Percentiles rank a stretch among this genome's conserved stretches.
These are phyloP conservation scores for Corynespora cassiicola DNA, from an alignment of 2,329 filamentous ascomycete species.

Conservation along the genomic window DNA sequence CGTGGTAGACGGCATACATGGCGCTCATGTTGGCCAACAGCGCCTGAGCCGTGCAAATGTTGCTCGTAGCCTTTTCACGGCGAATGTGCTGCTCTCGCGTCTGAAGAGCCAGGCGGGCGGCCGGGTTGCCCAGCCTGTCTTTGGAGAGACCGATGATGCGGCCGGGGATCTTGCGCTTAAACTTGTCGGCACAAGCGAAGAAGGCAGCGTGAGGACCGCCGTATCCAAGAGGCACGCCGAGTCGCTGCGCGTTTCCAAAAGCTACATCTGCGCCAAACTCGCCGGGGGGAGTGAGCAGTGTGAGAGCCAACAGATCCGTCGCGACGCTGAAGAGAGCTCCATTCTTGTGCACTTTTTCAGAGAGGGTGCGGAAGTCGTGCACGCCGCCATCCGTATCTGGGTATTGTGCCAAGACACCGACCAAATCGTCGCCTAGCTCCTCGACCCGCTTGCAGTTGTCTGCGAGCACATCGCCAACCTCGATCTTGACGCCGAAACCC, in stretches of 20 bases:
- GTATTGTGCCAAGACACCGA: slow-evolving; percentile 94
- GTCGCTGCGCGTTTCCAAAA: slow-evolving; percentile 89
- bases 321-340: slow-evolving; percentile 84
- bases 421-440: slow-evolving; percentile 77
- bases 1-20: slow-evolving; percentile 94
- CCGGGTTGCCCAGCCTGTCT: slow-evolving; percentile 81
- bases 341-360: slow-evolving; percentile 77
- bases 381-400: slow-evolving; percentile 87
- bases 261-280: slow-evolving; percentile 96
- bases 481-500: slow-evolving; percentile 86
- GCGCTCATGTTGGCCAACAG: slow-evolving; percentile 94
- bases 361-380: slow-evolving; percentile 74
- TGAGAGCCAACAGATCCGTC: slow-evolving; percentile 87
- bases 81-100: slow-evolving; percentile 96
- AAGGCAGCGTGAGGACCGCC: slow-evolving; percentile 97
- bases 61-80: slow-evolving; percentile 95
- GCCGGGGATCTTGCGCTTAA: slow-evolving; percentile 94
- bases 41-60: slow-evolving; percentile 95
- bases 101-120: slow-evolving; percentile 84
- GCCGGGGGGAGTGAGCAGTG: slow-evolving; percentile 84
- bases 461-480: slow-evolving; percentile 73
- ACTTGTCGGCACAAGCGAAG: slow-evolving; percentile 88
- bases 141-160: slow-evolving; percentile 91
- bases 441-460: slow-evolving; percentile 70
- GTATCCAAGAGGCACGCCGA: slow-evolving; percentile 90